A percentile compares a stretch with the other conserved stretches of the same genome.
Conservation (phyloP, 768 basidiomycete species). For the Tephrocybe sp. region DNA sequence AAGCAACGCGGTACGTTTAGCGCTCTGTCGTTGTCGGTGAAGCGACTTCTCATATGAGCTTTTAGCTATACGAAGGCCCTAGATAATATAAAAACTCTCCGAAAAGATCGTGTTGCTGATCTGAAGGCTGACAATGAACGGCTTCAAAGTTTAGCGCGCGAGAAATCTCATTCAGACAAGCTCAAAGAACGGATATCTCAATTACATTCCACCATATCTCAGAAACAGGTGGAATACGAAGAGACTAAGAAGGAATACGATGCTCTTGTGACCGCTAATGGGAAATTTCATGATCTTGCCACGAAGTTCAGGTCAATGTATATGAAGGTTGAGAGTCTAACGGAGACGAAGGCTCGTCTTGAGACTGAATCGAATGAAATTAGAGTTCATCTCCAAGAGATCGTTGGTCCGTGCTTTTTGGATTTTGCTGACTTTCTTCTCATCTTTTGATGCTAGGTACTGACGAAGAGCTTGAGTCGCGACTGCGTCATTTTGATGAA, state of each 20-base stretch:
- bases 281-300: slow-evolving; percentile 78
- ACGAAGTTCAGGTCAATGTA: slow-evolving; percentile 86
- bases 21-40: background rate
- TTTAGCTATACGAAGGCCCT: slow-evolving; percentile 93
- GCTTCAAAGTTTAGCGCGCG: slow-evolving; percentile 68
- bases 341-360: slow-evolving; percentile 58
- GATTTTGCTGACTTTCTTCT: background rate
- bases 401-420: slow-evolving; percentile 48
- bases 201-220: slow-evolving; percentile 55
- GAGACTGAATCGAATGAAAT: slow-evolving; percentile 61
- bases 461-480: slow-evolving; percentile 65
- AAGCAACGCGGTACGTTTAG: slow-evolving; percentile 79
- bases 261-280: slow-evolving; percentile 61
- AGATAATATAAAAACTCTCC: slow-evolving; percentile 83
- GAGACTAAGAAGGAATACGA: slow-evolving; percentile 66
- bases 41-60: slow-evolving; percentile 1
- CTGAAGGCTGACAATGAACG: slow-evolving; percentile 92
- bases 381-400: slow-evolving; percentile 61
- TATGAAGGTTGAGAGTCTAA: slow-evolving; percentile 60
- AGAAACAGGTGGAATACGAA: slow-evolving; percentile 74
- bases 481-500: slow-evolving; percentile 57
- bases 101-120: slow-evolving; percentile 89
- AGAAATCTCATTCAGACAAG: slow-evolving; percentile 87
- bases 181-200: slow-evolving; percentile 65
- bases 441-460: slow-evolving; percentile 43